Percentiles rank a stretch among this genome's conserved stretches.
phyloP scores from a whole-genome alignment of 768 basidiomycete genomes.

The Leccinum boreale region DNA sequence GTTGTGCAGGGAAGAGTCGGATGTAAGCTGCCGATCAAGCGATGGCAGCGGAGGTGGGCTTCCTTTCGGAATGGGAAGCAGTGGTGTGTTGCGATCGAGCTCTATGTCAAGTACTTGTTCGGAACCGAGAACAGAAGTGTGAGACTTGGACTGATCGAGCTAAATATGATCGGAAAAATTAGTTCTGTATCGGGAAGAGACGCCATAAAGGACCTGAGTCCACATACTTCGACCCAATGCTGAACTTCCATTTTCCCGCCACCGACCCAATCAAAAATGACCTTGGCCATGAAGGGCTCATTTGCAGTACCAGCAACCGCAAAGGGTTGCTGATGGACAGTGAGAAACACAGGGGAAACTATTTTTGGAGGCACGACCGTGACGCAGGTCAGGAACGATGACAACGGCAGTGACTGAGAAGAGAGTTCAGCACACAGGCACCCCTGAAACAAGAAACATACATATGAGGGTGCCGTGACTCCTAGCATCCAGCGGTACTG shows the following conservation, averaged over 20 bases:
- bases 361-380: conserved; percentile 38
- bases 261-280: conserved; percentile 41
- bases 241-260: conserved; percentile 44
- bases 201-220: background rate
- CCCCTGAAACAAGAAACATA: conserved; percentile 24
- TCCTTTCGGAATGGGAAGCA: conserved; percentile 31
- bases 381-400: conserved; percentile 34
- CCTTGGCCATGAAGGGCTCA: conserved; percentile 42
- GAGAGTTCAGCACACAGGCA: background rate
- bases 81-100: conserved; percentile 40
- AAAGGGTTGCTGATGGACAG: conserved; percentile 38
- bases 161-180: conserved; percentile 15
- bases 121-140: conserved; percentile 39
- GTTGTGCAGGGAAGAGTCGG: background rate
- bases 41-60: conserved; percentile 23
- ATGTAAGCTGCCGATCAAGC: conserved; percentile 22
- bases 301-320: conserved; percentile 39
- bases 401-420: conserved; percentile 25
- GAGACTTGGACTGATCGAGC: conserved; percentile 42
- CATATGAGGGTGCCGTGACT: conserved; percentile 46
- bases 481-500: conserved; percentile 48
- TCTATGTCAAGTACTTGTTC: conserved; percentile 52
- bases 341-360: conserved; percentile 31
- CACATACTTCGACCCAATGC: conserved; percentile 51
- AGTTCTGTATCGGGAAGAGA: background rate